Evolutionary conservation across 768 basidiomycete species (phyloP), one percentile per base, ranked within the genome.

Genomic region (Kondoa subrosea): DNA sequence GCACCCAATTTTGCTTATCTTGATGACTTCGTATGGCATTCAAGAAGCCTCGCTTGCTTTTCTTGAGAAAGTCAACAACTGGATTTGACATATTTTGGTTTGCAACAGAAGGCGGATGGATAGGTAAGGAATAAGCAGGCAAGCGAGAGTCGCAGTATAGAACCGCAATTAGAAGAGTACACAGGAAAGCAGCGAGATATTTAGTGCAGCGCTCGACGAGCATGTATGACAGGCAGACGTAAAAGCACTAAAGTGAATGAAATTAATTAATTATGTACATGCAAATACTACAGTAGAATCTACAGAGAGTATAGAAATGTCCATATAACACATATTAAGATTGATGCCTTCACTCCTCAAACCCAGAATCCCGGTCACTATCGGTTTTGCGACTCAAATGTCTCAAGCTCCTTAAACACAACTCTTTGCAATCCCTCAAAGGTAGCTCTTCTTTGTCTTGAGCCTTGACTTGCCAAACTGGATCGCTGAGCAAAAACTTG

Each of bases 1-100:
- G 80, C 0, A 84, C 86, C 92, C 91, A 97, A 60, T 84, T 82
- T 3, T 76, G 81, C 56, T 27, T 12, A 1, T 81, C 80, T 0
- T 79, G 79, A 1, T 77, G 77, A 29, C 78, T 74, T 21, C 85
- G 72, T 62, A n/a, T n/a, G n/a, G 85, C 87, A 21, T 73, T 74
- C 26, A 91, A 76, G 73, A 88, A 95, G 29, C 75, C 77, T 29
- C 78, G 74, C 75, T 87, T 89, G 67, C 83, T 77, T 27, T 74
- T 74, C n/a, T 64, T 32, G 17, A 85, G 76, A 71, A 81, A 82
- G 4, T 74, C 73, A 8, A 21, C 40, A 8, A 50, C 12, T 8
- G 8, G 12, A 21, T 50, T 50, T 21, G 40, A 50, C 40, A 50
- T 50, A 8, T 50, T 8, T 21, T 50, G 12, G 40, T 50, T 50